Evolutionary conservation across 208 protist species (phyloP), one percentile per base, ranked within the genome.

Genomic region (Crithidia bombi): DNA sequence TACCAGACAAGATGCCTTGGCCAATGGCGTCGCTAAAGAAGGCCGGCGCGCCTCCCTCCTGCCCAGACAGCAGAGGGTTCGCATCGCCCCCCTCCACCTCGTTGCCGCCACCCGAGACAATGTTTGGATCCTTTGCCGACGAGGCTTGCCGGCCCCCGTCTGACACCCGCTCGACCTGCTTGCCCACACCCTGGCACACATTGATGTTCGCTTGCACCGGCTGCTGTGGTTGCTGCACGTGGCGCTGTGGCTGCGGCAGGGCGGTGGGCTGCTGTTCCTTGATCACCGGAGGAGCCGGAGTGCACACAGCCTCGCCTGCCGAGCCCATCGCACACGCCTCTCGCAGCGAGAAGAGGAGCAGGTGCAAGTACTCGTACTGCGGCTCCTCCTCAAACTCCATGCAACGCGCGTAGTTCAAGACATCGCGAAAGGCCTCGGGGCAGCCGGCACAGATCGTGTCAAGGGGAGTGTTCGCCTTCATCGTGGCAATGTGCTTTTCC

Each of bases 341-440:
- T 7, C 84, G 74, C 69, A 86, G 59, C 14, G 79, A 82, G 64
- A 30, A 63, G 23, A 89, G 63, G 25, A 89, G 68, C 46, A 76
- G 39, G 14, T 77, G 69, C 50, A 82, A 75, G 52, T 85, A 90
- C 36, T 61, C 69, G 75, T 97, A 97, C 65, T 96, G 59, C 19
- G 92, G 92, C 39, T 79, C 69, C 65, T 93, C 83, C 11, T 89
- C 80, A 57, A 91, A 96, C 61, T 83, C 49, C 36, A 97, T 81
- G 26, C 47, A 64, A 1, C 89, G 82, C 7, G 86, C 69, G 68
- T 95, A 93, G 36, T 76, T 52, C 25, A 97, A 49, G 9, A 89
- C 64, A 21, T 72, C 71, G 33, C 70, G 78, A 61, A 97, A 95
- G 30, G 92, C 75, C 15, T 74, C 54, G n/a, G 92, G 88, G 73